Conservation (phyloP, 257 asterid genomes). For the Gardenia jasminoides region DNA sequence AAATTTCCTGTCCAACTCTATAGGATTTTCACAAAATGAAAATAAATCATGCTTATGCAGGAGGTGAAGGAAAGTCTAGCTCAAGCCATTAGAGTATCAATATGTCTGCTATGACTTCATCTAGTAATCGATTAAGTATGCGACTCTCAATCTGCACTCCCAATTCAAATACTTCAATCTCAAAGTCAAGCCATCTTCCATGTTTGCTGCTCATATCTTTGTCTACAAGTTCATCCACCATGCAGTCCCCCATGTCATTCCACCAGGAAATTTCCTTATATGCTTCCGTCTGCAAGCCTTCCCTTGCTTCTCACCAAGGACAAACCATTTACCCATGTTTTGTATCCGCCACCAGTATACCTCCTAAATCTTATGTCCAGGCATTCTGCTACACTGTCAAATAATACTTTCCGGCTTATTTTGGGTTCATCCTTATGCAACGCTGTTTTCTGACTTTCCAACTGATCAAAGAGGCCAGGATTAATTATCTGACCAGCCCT, state of each 20-base stretch:
- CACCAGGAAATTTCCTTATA: constrained; percentile 59
- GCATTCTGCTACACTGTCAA: constrained; percentile 67
- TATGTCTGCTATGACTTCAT: constrained; percentile 72
- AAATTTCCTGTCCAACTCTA: constrained; percentile 1
- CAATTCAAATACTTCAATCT: constrained; percentile 69
- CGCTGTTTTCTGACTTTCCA: constrained; percentile 39
- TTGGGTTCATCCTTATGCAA: constrained; percentile 30
- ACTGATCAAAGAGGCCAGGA: constrained; percentile 49
- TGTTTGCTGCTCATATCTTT: constrained; percentile 72
- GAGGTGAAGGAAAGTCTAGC: constrained; percentile 14
- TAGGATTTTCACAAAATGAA: not conserved
- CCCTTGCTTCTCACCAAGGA: constrained; percentile 44
- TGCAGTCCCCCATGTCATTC: constrained; percentile 54
- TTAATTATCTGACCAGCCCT: constrained; percentile 38
- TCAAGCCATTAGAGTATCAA: constrained; percentile 34
- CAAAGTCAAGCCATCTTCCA: constrained; percentile 89
- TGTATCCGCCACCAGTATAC: constrained; percentile 52
- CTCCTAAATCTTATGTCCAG: constrained; percentile 54
- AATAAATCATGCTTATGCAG: constrained; percentile 2
- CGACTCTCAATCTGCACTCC: constrained; percentile 69
- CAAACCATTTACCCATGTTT: constrained; percentile 55
- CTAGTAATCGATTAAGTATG: constrained; percentile 65
- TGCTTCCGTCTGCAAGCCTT: constrained; percentile 63
- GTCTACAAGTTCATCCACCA: constrained; percentile 90
- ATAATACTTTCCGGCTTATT: constrained; percentile 46